These are phyloP conservation scores for Kalaharituber pfeilii DNA, from an alignment of 2,329 filamentous ascomycete species.

Conservation along the genomic window DNA sequence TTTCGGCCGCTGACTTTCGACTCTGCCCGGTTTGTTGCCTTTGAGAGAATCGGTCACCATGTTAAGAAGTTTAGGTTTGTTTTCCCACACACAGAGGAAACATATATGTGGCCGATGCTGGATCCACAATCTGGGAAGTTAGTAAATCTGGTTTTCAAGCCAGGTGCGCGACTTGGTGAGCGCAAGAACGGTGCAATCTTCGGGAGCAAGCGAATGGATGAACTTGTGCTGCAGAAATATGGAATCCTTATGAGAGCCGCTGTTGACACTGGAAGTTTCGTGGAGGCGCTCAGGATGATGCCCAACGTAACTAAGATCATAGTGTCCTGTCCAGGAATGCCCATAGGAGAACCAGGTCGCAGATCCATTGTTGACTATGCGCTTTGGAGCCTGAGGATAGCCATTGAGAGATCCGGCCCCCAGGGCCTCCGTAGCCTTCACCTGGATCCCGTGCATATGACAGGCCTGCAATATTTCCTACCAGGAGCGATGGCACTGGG, in stretches of 20 bases:
- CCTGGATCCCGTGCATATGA: conserved; percentile 55
- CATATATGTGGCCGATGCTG: conserved; percentile 68
- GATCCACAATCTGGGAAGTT: conserved; percentile 61
- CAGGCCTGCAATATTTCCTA: conserved; percentile 55
- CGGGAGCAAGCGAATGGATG: conserved; percentile 44
- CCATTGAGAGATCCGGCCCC: conserved; percentile 56
- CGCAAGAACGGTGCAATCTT: conserved; percentile 33
- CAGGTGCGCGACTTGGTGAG: conserved; percentile 43
- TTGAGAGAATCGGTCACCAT: conserved; percentile 61
- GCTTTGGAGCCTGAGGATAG: conserved; percentile 69
- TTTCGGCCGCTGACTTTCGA: background rate
- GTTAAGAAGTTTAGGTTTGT: conserved; percentile 62
- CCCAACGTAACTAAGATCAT: conserved; percentile 55
- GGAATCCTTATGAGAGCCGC: conserved; percentile 77
- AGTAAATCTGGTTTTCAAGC: conserved; percentile 64
- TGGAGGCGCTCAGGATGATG: conserved; percentile 52
- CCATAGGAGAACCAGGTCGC: conserved; percentile 50
- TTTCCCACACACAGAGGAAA: conserved; percentile 58
- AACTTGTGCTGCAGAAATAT: conserved; percentile 71
- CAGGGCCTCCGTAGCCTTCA: conserved; percentile 50
- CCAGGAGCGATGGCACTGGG: background rate
- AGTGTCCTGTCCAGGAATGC: conserved; percentile 58
- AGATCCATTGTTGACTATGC: conserved; percentile 73
- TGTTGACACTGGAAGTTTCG: conserved; percentile 71
- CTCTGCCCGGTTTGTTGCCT: conserved; percentile 45